Conservation (phyloP, 768 basidiomycete species). For the Agrocybe pediades region DNA sequence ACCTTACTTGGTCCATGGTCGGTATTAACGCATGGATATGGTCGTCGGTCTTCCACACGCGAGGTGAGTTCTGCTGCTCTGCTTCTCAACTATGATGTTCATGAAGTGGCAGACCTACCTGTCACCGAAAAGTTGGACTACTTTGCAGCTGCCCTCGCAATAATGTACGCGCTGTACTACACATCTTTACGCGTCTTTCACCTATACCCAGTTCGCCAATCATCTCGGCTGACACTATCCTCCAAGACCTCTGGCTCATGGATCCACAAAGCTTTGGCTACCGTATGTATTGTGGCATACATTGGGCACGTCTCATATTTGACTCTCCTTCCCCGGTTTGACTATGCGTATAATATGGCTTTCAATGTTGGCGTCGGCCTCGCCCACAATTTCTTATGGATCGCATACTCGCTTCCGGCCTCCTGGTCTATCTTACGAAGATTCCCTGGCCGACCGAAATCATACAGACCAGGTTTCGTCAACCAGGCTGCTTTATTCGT, state of each 20-base stretch:
- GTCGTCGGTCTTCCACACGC: constrained; percentile 89
- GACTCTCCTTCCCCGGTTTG: constrained; percentile 73
- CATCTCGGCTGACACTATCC: constrained; percentile 25
- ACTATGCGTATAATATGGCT: constrained; percentile 91
- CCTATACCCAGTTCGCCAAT: constrained; percentile 53
- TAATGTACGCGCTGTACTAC: constrained; percentile 80
- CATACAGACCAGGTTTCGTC: constrained; percentile 60
- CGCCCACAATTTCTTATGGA: constrained; percentile 82
- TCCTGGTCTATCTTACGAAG: constrained; percentile 49
- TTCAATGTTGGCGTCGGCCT: constrained; percentile 82
- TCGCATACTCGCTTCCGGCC: constrained; percentile 63
- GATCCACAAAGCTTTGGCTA: constrained; percentile 43
- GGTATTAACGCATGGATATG: constrained; percentile 93
- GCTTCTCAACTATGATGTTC: not conserved
- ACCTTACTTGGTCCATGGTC: constrained; percentile 62
- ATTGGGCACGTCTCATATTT: constrained; percentile 80
- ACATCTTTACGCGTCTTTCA: constrained; percentile 77
- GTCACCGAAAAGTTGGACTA: constrained; percentile 92
- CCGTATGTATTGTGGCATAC: constrained; percentile 57
- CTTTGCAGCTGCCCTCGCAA: constrained; percentile 88
- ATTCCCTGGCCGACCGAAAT: constrained; percentile 53
- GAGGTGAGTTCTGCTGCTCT: constrained; percentile 59
- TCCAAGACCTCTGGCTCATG: constrained; percentile 22
- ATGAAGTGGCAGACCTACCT: constrained; percentile 61
- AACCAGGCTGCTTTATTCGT: constrained; percentile 63